phyloP scores from a whole-genome alignment of 225 moss, liverwort and hornwort genomes.

The Bryum argenteum region DNA sequence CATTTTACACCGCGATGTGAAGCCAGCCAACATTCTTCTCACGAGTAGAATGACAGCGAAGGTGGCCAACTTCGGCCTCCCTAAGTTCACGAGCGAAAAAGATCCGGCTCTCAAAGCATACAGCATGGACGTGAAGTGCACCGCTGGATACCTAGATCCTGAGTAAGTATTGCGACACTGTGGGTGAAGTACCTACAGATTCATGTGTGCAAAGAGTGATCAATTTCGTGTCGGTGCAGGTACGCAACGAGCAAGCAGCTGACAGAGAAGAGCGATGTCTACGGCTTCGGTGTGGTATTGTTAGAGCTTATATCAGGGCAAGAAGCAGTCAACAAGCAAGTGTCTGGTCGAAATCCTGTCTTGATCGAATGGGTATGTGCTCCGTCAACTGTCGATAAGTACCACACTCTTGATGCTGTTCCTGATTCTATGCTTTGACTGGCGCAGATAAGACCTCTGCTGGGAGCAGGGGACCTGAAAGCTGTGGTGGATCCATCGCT shows the following conservation, averaged over 20 bases:
- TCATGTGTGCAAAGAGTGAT: slow-evolving; percentile 4
- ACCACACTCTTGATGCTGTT: slow-evolving; percentile 7
- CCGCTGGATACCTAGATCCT: slow-evolving; percentile 50
- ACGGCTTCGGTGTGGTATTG: slow-evolving; percentile 42
- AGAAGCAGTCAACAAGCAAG: slow-evolving; percentile 32
- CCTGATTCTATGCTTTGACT: not conserved
- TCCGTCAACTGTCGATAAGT: not conserved
- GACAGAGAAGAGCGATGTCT: slow-evolving; percentile 48
- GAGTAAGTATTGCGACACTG: slow-evolving; percentile 34
- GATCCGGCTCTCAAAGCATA: slow-evolving; percentile 19
- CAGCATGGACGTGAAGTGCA: slow-evolving; percentile 36
- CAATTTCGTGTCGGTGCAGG: slow-evolving; percentile 15
- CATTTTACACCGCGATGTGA: slow-evolving; percentile 50
- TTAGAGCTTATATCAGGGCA: slow-evolving; percentile 47
- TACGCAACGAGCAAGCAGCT: slow-evolving; percentile 25
- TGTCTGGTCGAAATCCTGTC: slow-evolving; percentile 24
- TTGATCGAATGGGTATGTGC: slow-evolving; percentile 36
- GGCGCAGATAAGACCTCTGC: slow-evolving; percentile 34
- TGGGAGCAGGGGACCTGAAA: slow-evolving; percentile 34
- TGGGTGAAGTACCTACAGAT: not conserved
- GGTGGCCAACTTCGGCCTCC: slow-evolving; percentile 50
- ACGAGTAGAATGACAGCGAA: slow-evolving; percentile 38
- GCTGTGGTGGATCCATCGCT: slow-evolving; percentile 37
- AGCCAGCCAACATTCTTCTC: slow-evolving; percentile 52
- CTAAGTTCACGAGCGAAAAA: slow-evolving; percentile 33